Conservation (phyloP, 768 basidiomycete genomes). For the Galerina marginata region DNA sequence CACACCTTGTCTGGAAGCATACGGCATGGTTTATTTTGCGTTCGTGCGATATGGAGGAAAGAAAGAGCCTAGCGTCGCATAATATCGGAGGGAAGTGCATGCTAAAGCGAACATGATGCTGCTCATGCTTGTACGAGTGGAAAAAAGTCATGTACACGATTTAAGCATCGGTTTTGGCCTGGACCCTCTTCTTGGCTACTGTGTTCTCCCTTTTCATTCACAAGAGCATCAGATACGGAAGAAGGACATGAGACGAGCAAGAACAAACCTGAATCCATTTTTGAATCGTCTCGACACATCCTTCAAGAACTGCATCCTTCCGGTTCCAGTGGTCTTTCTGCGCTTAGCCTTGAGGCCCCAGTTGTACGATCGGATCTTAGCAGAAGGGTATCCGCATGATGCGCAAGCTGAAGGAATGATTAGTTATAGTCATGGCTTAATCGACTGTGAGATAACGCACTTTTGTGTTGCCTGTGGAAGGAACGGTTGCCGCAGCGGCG, state of each 20-base stretch:
- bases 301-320: constrained; percentile 94
- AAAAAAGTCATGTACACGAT: constrained; percentile 19
- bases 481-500: constrained; percentile 94
- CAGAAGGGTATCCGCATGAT: constrained; percentile 95
- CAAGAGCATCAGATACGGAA: background rate
- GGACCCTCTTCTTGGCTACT: constrained; percentile 84
- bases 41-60: constrained; percentile 21
- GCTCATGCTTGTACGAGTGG: constrained; percentile 19
- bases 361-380: constrained; percentile 94
- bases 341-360: constrained; percentile 99
- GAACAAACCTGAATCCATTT: constrained; percentile 89
- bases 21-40: constrained; percentile 26
- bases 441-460: constrained; percentile 49
- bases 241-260: background rate
- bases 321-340: constrained; percentile 99
- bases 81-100: constrained; percentile 16
- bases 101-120: constrained; percentile 7
- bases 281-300: constrained; percentile 94
- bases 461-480: constrained; percentile 99
- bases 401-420: constrained; percentile 70
- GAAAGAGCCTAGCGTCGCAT: constrained; percentile 20
- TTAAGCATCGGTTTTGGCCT: constrained; percentile 54
- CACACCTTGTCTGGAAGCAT: constrained; percentile 14
- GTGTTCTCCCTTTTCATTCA: constrained; percentile 76
- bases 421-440: background rate